Percentiles rank a stretch among this genome's conserved stretches.
Evolutionary conservation across 441 rosid species (phyloP).

Genomic region (Gossypium aridum): DNA sequence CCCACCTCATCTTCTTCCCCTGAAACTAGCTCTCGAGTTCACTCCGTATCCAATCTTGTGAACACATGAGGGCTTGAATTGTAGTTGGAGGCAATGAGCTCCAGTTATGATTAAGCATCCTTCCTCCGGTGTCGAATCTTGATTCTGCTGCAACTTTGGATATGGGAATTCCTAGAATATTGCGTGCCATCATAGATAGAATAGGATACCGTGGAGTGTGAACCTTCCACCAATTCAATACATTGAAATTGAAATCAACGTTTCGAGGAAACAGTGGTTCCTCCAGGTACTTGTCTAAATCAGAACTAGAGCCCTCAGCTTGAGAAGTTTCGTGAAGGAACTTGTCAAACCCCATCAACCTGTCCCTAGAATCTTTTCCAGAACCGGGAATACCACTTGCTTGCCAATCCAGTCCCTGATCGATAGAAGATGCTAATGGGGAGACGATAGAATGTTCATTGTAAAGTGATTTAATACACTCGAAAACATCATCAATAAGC

Average conservation of each 20-base stretch:
- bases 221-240: conserved; percentile 69
- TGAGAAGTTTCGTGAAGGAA: conserved; percentile 45
- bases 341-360: conserved; percentile 52
- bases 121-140: conserved; percentile 29
- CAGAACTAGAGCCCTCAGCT: conserved; percentile 39
- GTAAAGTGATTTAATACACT: conserved; percentile 47
- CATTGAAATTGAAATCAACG: conserved; percentile 40
- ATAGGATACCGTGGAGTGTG: conserved; percentile 56
- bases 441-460: conserved; percentile 57
- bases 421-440: conserved; percentile 38
- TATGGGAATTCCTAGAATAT: conserved; percentile 46
- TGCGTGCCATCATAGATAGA: conserved; percentile 57
- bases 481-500: conserved; percentile 42
- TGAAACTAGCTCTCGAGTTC: conserved; percentile 29
- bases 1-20: not conserved
- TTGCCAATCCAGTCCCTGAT: conserved; percentile 49
- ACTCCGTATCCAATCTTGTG: conserved; percentile 56
- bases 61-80: conserved; percentile 59
- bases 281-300: conserved; percentile 59
- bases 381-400: conserved; percentile 13
- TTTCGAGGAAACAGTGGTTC: conserved; percentile 64
- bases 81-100: conserved; percentile 35
- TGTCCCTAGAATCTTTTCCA: conserved; percentile 30
- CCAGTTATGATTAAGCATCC: conserved; percentile 37
- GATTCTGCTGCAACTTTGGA: conserved; percentile 33